Base-by-base conservation (phyloP, 192 early-diverging fungal species). In the Gigaspora rosea region DNA sequence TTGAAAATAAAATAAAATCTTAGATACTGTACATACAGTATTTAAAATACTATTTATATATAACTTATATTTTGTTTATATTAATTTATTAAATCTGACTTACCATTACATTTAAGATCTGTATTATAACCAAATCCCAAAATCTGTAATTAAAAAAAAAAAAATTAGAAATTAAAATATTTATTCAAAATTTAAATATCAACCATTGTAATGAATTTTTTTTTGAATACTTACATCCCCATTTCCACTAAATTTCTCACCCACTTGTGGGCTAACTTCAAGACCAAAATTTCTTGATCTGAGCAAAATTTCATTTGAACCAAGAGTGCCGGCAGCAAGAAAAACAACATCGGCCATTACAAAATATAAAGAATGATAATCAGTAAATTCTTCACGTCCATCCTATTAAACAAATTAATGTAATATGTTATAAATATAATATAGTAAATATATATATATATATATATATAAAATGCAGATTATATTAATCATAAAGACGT, bases 171-270 rank as follows among this genome's bases (percentile, higher is more conserved):
- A 41, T 41, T 41, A 41, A 41, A 41, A 41, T 41, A 41, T 41
- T 3, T 41, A 41, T 41, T 41, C 2, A 0, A 41, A 41, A 6
- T 41, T 41, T 27, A 27, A 27, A 27, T 27, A 27, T 41, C 7
- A 41, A 41, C 41, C 2, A 41, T 41, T 41, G 41, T 6, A 41
- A 41, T 41, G 2, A 27, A 41, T 41, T 41, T 70, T 22, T 20
- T 50, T n/a, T 56, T 15, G n/a, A 52, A 9, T 13, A 83, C 84
- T 83, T 79, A 85, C 84, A 69, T 85, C 84, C 41, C 84, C 84
- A 51, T 85, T 85, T 36, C 84, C 84, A 56, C 80, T 83, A 58
- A 85, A 85, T 16, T 74, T 64, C 77, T 85, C 79, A 54, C 84
- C 84, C 33, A 85, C 8, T 15, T 83, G 73, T 33, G 73, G 46